phyloP scores from a whole-genome alignment of 352 stramenopile species.

The Phytophthora quininea region DNA sequence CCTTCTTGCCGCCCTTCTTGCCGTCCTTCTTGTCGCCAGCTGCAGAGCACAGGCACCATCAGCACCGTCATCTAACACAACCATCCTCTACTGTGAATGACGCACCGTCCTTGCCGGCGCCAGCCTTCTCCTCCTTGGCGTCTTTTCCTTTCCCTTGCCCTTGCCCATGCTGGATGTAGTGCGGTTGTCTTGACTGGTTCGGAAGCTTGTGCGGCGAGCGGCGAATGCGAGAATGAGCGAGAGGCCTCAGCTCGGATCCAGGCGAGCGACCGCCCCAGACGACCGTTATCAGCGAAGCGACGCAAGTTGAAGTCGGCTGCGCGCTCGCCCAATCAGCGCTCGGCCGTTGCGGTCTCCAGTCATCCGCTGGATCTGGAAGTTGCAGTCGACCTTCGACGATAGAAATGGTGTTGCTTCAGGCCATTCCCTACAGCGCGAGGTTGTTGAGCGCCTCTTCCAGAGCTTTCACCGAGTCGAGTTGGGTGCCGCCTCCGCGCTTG shows the following conservation, averaged over 20 bases:
- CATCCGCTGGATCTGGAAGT: too few species aligned
- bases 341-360: too few species aligned
- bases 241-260: too few species aligned
- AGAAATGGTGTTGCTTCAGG: too few species aligned
- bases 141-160: constrained; percentile 35
- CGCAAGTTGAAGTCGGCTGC: constrained; percentile 25
- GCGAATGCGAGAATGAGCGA: constrained; percentile 27
- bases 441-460: constrained; percentile 34
- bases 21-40: constrained; percentile 37
- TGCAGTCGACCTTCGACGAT: too few species aligned
- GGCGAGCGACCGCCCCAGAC: too few species aligned
- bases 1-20: constrained; percentile 59
- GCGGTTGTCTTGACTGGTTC: constrained; percentile 11
- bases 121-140: constrained; percentile 42
- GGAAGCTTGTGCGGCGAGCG: constrained; percentile 12
- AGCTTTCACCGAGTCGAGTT: constrained; percentile 30
- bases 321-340: neutral
- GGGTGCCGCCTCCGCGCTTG: constrained; percentile 16
- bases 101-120: constrained; percentile 41
- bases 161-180: constrained; percentile 28
- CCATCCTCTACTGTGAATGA: neutral
- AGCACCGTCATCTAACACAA: neutral
- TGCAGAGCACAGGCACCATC: constrained; percentile 15
- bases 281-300: constrained; percentile 18
- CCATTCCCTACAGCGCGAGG: constrained; percentile 3